These are phyloP conservation scores for Lichtheimia hyalospora DNA, from an alignment of 371 early-diverging fungal genomes.

Conservation along the genomic window DNA sequence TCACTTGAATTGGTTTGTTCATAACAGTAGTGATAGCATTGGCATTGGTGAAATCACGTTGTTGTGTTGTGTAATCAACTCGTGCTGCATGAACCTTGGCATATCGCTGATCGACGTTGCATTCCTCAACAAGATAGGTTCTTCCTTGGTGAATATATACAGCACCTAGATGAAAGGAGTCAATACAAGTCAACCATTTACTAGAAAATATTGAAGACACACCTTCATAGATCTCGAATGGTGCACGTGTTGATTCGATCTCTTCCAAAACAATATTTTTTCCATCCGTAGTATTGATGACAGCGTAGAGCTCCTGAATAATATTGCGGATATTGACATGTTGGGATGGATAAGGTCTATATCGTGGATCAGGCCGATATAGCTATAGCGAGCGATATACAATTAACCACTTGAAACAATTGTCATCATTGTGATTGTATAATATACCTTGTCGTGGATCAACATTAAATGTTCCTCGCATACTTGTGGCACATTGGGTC, in stretches of 20 bases:
- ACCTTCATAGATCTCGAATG: conserved; percentile 64
- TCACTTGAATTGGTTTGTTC: neutral
- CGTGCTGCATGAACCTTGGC: conserved; percentile 44
- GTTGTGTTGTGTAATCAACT: conserved; percentile 57
- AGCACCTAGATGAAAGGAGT: conserved; percentile 32
- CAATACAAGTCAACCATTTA: neutral
- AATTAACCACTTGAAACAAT: neutral
- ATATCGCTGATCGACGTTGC: conserved; percentile 47
- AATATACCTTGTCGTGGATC: conserved; percentile 24
- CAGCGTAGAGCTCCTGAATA: conserved; percentile 45
- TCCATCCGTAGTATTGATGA: conserved; percentile 53
- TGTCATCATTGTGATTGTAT: neutral
- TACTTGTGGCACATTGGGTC: conserved; percentile 9
- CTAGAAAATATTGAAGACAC: neutral
- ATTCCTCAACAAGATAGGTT: conserved; percentile 55
- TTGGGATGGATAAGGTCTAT: conserved; percentile 48
- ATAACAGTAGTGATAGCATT: conserved; percentile 36
- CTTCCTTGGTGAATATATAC: conserved; percentile 63
- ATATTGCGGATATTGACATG: conserved; percentile 48
- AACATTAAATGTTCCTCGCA: conserved; percentile 30
- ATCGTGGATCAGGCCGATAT: conserved; percentile 46
- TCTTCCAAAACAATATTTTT: conserved; percentile 50
- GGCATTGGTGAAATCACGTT: conserved; percentile 54
- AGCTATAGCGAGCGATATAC: conserved; percentile 17
- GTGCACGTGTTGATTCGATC: conserved; percentile 52